Evolutionary conservation across 495 filamentous ascomycete species (phyloP).

Genomic region (Beverwykella pulmonaria): DNA sequence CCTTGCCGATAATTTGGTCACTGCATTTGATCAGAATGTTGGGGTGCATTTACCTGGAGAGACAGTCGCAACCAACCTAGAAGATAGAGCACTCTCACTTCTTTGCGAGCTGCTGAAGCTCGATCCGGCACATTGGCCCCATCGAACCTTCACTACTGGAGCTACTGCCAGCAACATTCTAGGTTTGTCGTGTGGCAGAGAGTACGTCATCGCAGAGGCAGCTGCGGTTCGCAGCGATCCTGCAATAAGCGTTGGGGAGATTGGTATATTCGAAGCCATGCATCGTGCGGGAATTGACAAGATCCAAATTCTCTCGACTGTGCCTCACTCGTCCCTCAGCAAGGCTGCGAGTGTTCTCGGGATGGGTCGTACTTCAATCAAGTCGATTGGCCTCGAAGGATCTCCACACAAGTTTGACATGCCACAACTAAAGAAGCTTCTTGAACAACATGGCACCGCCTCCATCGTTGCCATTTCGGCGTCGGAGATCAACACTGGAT

Average conservation of each 20-base stretch:
- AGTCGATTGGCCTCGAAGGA: slow-evolving; percentile 56
- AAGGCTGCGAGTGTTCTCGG: slow-evolving; percentile 85
- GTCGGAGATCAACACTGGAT: slow-evolving; percentile 89
- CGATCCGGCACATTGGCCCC: slow-evolving; percentile 53
- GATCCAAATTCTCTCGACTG: slow-evolving; percentile 76
- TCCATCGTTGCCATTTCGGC: slow-evolving; percentile 78
- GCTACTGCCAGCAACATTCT: slow-evolving; percentile 85
- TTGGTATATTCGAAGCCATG: slow-evolving; percentile 70
- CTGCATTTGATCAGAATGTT: slow-evolving; percentile 80
- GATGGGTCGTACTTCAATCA: slow-evolving; percentile 70
- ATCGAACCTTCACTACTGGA: slow-evolving; percentile 83
- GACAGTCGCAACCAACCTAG: slow-evolving; percentile 72
- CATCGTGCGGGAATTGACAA: slow-evolving; percentile 61
- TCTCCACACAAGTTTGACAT: slow-evolving; percentile 71
- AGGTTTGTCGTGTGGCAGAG: slow-evolving; percentile 50
- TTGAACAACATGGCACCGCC: slow-evolving; percentile 57
- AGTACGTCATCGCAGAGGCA: slow-evolving; percentile 29
- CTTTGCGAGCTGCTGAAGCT: slow-evolving; percentile 68
- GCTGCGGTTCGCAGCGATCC: slow-evolving; percentile 41
- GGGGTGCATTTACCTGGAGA: slow-evolving; percentile 79
- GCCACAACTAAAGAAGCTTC: slow-evolving; percentile 56
- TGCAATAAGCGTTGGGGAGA: slow-evolving; percentile 60
- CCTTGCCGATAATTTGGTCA: slow-evolving; percentile 81
- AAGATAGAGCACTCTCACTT: slow-evolving; percentile 69
- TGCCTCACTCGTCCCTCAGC: slow-evolving; percentile 77